These are phyloP conservation scores for Mycosphaerella sp. DNA, from an alignment of 2,329 filamentous ascomycete species.

Conservation along the genomic window DNA sequence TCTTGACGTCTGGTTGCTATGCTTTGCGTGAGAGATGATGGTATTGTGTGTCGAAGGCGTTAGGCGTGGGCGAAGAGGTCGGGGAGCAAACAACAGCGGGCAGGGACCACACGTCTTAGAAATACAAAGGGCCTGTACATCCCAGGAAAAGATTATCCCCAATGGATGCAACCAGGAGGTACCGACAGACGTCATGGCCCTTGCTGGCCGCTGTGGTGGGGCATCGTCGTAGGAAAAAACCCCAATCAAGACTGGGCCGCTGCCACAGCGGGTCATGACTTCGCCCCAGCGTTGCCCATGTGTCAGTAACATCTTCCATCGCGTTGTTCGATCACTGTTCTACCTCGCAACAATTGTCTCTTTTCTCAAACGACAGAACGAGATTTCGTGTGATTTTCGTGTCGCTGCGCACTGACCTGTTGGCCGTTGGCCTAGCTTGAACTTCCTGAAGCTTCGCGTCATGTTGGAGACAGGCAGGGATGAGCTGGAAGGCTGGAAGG, in stretches of 20 bases:
- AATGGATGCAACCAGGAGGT: background rate
- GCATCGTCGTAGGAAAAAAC: background rate
- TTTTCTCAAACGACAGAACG: background rate
- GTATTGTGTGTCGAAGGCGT: background rate
- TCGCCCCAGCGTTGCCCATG: background rate
- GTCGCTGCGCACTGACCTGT: too few species aligned
- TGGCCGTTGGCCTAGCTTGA: too few species aligned
- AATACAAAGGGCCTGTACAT: conserved; percentile 5
- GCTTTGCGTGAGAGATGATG: background rate
- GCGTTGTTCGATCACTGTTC: background rate
- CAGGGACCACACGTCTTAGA: background rate
- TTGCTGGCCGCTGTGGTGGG: background rate
- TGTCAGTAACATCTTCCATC: conserved; percentile 5
- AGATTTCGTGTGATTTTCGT: too few species aligned
- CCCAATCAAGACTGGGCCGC: background rate
- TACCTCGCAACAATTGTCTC: too few species aligned
- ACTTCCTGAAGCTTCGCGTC: too few species aligned
- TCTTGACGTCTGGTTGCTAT: conserved; percentile 16
- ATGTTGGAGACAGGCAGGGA: too few species aligned
- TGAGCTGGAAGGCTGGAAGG: too few species aligned
- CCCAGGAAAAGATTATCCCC: background rate
- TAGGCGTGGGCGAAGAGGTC: background rate
- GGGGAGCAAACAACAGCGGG: background rate
- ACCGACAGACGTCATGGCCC: conserved; percentile 4
- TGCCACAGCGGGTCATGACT: conserved; percentile 6